Evolutionary conservation across 2,329 filamentous ascomycete genomes (phyloP).

Genomic region (Apiospora hydei): DNA sequence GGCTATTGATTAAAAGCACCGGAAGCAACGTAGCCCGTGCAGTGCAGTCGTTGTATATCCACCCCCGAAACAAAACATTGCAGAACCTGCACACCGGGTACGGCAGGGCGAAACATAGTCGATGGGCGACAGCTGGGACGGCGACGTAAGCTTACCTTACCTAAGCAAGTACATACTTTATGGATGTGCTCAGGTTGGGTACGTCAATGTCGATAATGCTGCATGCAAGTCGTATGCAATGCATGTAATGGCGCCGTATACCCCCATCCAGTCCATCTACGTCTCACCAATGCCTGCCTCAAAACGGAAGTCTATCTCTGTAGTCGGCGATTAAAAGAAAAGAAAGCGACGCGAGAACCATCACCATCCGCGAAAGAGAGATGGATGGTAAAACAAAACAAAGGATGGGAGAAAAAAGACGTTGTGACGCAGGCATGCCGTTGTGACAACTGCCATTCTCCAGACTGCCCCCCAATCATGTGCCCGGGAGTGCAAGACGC

Average conservation of each 20-base stretch:
- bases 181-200: not conserved
- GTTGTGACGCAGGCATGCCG: conserved; percentile 13
- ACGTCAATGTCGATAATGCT: not conserved
- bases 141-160: not conserved
- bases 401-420: not conserved
- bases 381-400: not conserved
- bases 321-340: conserved; percentile 22
- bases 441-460: conserved; percentile 21
- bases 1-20: not conserved
- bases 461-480: not conserved
- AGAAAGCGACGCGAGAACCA: conserved; percentile 3
- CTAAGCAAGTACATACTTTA: no score
- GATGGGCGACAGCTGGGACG: not conserved
- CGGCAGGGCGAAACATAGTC: conserved; percentile 20
- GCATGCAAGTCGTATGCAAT: not conserved
- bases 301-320: not conserved
- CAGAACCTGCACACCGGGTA: conserved; percentile 10
- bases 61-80: not conserved
- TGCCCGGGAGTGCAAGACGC: not conserved
- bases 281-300: not conserved
- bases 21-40: conserved; percentile 1
- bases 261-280: conserved; percentile 1
- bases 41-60: not conserved
- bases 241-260: not conserved
- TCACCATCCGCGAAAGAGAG: not conserved